Percentiles rank a stretch among this genome's conserved stretches.
phyloP scores from a whole-genome alignment of 352 stramenopile genomes.

The Globisporangium ultimum region DNA sequence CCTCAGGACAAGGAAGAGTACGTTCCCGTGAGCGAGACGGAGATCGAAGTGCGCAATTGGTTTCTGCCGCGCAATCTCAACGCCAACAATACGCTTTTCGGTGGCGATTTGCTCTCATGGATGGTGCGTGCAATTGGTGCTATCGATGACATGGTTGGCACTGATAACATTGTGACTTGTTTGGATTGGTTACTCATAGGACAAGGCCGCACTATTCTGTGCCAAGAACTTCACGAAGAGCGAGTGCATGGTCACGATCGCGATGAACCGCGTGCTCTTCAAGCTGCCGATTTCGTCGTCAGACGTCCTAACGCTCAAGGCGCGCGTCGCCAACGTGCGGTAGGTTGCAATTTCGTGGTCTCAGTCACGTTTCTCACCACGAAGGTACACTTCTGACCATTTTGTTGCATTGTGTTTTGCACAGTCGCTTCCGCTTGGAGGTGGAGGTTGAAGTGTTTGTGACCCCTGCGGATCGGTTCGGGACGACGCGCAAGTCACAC shows the following conservation, averaged over 20 bases:
- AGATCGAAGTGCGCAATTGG: slow-evolving; percentile 68
- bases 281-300: slow-evolving; percentile 65
- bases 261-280: slow-evolving; percentile 70
- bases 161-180: too few species aligned
- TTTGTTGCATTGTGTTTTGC: slow-evolving; percentile 2
- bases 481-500: slow-evolving; percentile 51
- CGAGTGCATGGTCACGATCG: slow-evolving; percentile 59
- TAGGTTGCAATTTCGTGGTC: slow-evolving; percentile 16
- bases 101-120: slow-evolving; percentile 58
- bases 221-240: slow-evolving; percentile 70
- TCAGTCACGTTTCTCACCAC: neutral
- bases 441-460: slow-evolving; percentile 78
- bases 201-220: slow-evolving; percentile 65
- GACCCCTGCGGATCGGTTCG: slow-evolving; percentile 37
- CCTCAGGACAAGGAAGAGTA: slow-evolving; percentile 36
- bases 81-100: slow-evolving; percentile 68
- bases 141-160: neutral
- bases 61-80: slow-evolving; percentile 72
- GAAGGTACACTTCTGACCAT: neutral
- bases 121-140: slow-evolving; percentile 25
- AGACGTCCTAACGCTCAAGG: slow-evolving; percentile 67
- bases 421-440: slow-evolving; percentile 58
- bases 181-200: too few species aligned
- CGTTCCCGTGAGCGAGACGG: slow-evolving; percentile 49
- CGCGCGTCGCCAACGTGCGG: slow-evolving; percentile 54